phyloP scores from a whole-genome alignment of 2,329 filamentous ascomycete species.

The Clonostachys solani region DNA sequence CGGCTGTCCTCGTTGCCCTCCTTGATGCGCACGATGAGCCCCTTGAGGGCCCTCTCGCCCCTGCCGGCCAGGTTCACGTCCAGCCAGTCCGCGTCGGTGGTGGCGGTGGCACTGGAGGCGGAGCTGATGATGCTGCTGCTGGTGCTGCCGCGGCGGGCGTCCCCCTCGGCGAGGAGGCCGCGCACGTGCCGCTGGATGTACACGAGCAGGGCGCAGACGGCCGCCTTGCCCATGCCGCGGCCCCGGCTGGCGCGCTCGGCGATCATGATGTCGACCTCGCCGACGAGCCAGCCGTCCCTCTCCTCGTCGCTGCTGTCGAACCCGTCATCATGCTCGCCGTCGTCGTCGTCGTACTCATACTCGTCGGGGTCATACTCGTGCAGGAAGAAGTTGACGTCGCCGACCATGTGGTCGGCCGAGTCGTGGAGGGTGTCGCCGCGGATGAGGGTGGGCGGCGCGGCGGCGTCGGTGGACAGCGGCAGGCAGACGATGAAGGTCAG shows the following conservation, averaged over 20 bases:
- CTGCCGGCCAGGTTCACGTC: constrained; percentile 2
- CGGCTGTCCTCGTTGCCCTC: constrained; percentile 48
- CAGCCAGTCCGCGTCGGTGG: constrained; percentile 6
- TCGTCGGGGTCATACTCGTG: constrained; percentile 51
- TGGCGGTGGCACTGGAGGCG: not conserved
- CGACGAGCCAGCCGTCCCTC: constrained; percentile 37
- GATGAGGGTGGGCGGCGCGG: not conserved
- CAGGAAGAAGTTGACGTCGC: constrained; percentile 81
- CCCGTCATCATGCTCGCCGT: constrained; percentile 16
- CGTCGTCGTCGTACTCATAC: constrained; percentile 43
- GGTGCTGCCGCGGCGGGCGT: not conserved
- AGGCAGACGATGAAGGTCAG: constrained; percentile 85
- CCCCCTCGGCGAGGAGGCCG: constrained; percentile 43
- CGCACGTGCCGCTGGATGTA: constrained; percentile 57
- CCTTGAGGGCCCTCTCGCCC: constrained; percentile 24
- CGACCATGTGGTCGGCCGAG: constrained; percentile 54
- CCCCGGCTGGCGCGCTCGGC: constrained; percentile 54
- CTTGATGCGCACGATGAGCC: constrained; percentile 56
- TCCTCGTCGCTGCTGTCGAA: constrained; percentile 26
- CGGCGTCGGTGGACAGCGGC: constrained; percentile 20
- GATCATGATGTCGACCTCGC: constrained; percentile 87
- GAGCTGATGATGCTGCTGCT: constrained; percentile 4
- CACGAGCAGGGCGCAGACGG: constrained; percentile 62
- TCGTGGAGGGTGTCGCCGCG: constrained; percentile 44
- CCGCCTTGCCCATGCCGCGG: constrained; percentile 59